Conservation (phyloP, 1,284 basidiomycete genomes). For the Irpex lacteus region DNA sequence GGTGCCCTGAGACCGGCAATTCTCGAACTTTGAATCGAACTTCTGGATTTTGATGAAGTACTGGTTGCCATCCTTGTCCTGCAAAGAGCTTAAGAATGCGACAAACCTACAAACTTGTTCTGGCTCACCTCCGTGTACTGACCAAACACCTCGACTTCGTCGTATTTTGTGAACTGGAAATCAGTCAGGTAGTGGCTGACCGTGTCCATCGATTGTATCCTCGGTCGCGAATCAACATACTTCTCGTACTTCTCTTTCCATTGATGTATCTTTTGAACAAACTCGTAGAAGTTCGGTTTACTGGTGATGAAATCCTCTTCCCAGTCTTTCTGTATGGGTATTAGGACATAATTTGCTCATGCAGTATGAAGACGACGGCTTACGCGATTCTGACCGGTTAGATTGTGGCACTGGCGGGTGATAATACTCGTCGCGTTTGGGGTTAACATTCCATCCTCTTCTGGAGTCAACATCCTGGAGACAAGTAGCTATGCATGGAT, state of each 20-base stretch:
- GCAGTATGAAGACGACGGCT: slow-evolving; percentile 20
- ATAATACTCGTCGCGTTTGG: slow-evolving; percentile 59
- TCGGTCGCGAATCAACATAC: slow-evolving; percentile 79
- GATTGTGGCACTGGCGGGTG: slow-evolving; percentile 68
- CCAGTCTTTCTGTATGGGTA: slow-evolving; percentile 67
- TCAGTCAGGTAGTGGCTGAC: slow-evolving; percentile 94
- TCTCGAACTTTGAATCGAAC: slow-evolving; percentile 90
- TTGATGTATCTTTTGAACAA: slow-evolving; percentile 84
- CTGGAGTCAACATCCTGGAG: slow-evolving; percentile 57
- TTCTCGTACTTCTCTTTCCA: slow-evolving; percentile 96
- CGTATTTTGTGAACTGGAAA: slow-evolving; percentile 97
- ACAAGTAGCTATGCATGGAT: slow-evolving; percentile 60
- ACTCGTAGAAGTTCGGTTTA: slow-evolving; percentile 84
- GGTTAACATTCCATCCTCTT: slow-evolving; percentile 78
- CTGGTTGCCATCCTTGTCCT: slow-evolving; percentile 95
- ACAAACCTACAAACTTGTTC: background rate
- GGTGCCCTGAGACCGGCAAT: slow-evolving; percentile 81
- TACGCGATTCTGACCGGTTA: slow-evolving; percentile 67
- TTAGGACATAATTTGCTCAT: slow-evolving; percentile 1
- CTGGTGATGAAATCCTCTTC: slow-evolving; percentile 89
- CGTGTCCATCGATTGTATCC: slow-evolving; percentile 85
- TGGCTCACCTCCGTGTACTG: slow-evolving; percentile 89
- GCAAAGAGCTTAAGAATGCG: slow-evolving; percentile 5
- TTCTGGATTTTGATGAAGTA: slow-evolving; percentile 92
- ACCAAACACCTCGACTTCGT: slow-evolving; percentile 97